Percentiles rank a stretch among this genome's conserved stretches.
These are phyloP conservation scores for Psilocybe cyanescens DNA, from an alignment of 768 basidiomycete genomes.

Conservation along the genomic window DNA sequence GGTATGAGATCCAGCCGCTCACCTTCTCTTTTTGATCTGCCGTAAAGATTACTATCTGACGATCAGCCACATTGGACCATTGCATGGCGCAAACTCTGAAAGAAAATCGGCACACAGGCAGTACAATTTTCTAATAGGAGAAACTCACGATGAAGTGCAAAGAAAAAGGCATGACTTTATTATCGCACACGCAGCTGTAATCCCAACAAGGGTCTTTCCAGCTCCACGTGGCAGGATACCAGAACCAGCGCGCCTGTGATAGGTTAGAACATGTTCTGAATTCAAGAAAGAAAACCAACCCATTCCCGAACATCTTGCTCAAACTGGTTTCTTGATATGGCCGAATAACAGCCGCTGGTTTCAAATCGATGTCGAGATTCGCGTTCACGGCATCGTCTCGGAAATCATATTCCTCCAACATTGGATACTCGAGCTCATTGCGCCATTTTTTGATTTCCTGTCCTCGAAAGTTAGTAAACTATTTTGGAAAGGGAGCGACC, in stretches of 20 bases:
- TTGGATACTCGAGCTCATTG: constrained; percentile 95
- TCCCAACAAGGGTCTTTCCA: constrained; percentile 98
- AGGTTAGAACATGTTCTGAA: neutral
- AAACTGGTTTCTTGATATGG: constrained; percentile 99
- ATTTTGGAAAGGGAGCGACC: constrained; percentile 7
- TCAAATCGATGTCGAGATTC: constrained; percentile 97
- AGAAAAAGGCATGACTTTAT: constrained; percentile 98
- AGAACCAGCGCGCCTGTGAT: constrained; percentile 87
- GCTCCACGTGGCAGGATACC: constrained; percentile 98
- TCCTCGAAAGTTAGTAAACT: constrained; percentile 1
- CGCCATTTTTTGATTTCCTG: constrained; percentile 97
- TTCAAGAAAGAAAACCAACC: constrained; percentile 51
- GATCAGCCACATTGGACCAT: constrained; percentile 97
- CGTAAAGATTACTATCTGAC: constrained; percentile 96
- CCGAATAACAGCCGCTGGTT: constrained; percentile 95
- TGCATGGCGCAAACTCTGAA: constrained; percentile 90
- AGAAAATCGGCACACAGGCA: constrained; percentile 1
- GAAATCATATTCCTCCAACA: constrained; percentile 99
- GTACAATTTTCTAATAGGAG: constrained; percentile 14
- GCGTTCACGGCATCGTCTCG: constrained; percentile 95
- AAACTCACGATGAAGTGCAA: constrained; percentile 94
- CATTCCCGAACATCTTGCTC: constrained; percentile 99
- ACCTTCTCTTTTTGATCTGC: constrained; percentile 87
- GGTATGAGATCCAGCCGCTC: no score
- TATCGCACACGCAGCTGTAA: constrained; percentile 98